These are phyloP conservation scores for Aspergillus niger DNA, from an alignment of 2,329 filamentous ascomycete species.

Conservation along the genomic window DNA sequence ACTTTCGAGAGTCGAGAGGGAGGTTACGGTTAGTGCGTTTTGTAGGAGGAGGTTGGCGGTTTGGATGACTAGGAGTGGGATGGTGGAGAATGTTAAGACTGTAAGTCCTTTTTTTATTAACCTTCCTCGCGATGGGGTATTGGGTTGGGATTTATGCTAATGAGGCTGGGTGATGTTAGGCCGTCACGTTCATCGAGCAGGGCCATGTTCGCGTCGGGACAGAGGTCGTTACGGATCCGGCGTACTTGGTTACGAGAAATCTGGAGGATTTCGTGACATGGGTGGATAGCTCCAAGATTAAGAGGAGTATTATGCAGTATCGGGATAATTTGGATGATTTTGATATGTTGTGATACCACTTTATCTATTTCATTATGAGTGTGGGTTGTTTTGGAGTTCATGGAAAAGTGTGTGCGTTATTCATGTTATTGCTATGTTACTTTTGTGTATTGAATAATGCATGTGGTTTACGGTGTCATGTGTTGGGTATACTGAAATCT, in stretches of 20 bases:
- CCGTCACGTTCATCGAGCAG: constrained; percentile 82
- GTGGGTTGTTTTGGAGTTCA: neutral
- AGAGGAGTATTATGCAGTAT: constrained; percentile 93
- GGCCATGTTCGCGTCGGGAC: constrained; percentile 91
- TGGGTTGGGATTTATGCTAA: constrained; percentile 13
- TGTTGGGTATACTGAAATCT: too few relatives aligned
- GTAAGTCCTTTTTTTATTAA: constrained; percentile 44
- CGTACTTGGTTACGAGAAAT: constrained; percentile 81
- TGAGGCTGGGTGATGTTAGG: constrained; percentile 27
- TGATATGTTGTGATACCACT: constrained; percentile 68
- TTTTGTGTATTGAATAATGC: too few relatives aligned
- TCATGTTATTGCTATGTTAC: too few relatives aligned
- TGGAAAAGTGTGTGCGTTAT: neutral
- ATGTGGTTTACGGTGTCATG: too few relatives aligned
- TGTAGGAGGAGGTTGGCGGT: constrained; percentile 81
- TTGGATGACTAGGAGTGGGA: constrained; percentile 84
- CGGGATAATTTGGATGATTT: constrained; percentile 95
- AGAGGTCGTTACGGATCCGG: constrained; percentile 85
- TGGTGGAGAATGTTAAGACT: constrained; percentile 88
- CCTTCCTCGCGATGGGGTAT: neutral
- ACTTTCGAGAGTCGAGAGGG: constrained; percentile 73
- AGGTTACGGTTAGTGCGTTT: constrained; percentile 85
- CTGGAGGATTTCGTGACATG: constrained; percentile 98
- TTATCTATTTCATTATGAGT: too few relatives aligned
- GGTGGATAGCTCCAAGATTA: constrained; percentile 95